These are phyloP conservation scores for Neurospora sp. DNA, from an alignment of 495 filamentous ascomycete genomes.

Conservation along the genomic window DNA sequence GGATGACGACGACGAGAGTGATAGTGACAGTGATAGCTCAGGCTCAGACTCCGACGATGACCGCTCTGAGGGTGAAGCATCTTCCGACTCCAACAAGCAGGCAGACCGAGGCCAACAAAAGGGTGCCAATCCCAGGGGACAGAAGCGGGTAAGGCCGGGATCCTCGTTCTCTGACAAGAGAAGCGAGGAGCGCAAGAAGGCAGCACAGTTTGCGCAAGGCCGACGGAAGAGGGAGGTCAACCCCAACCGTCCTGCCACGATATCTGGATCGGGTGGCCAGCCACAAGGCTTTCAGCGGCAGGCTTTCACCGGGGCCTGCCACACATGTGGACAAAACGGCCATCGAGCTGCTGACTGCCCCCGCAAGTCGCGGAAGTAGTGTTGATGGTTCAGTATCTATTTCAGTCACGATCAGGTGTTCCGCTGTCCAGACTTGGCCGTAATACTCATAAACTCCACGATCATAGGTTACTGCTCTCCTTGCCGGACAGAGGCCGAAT, in stretches of 20 bases:
- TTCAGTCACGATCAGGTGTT: neutral
- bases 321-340: constrained; percentile 18
- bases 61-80: constrained; percentile 3
- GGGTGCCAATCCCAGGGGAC: neutral
- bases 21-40: constrained; percentile 10
- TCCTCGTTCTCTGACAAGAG: constrained; percentile 18
- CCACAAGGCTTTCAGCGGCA: constrained; percentile 7
- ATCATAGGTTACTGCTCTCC: neutral
- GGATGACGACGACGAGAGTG: constrained; percentile 8
- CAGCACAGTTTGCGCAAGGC: constrained; percentile 37
- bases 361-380: constrained; percentile 12
- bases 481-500: neutral
- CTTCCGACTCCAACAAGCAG: constrained; percentile 2
- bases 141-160: constrained; percentile 8
- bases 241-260: constrained; percentile 40
- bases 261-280: constrained; percentile 30
- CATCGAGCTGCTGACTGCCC: constrained; percentile 22
- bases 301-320: constrained; percentile 9
- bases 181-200: constrained; percentile 30
- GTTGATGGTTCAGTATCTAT: neutral
- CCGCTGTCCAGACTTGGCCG: neutral
- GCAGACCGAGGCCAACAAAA: constrained; percentile 11
- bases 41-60: neutral
- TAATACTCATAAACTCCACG: neutral
- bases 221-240: constrained; percentile 50